Percentiles rank a stretch among this genome's conserved stretches.
Evolutionary conservation across 208 protist species (phyloP).

Genomic region (Acanthamoeba castellanii): DNA sequence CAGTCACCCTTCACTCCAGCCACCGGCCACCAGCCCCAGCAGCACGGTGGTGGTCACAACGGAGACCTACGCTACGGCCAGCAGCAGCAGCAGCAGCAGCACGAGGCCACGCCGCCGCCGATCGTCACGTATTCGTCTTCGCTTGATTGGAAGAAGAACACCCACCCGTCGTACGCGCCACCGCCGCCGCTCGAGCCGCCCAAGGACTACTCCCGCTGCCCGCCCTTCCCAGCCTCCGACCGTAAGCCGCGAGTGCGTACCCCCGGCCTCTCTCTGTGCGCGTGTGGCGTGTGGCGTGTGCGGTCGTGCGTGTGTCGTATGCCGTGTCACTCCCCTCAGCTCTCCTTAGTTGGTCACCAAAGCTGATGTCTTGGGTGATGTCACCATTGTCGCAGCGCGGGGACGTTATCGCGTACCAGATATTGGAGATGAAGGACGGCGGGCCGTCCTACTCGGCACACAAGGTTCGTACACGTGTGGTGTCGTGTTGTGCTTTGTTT

Average conservation of each 20-base stretch:
- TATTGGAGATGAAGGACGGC: constrained; percentile 12
- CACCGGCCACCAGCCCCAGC: not conserved
- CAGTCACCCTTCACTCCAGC: not conserved
- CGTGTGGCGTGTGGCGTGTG: no score
- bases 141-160: constrained; percentile 48
- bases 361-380: not conserved
- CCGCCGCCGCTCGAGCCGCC: not conserved
- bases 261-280: no score
- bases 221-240: not conserved
- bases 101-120: no score
- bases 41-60: not conserved
- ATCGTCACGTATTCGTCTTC: not conserved
- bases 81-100: no score
- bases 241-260: not conserved
- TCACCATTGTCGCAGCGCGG: not conserved
- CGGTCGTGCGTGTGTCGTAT: no score
- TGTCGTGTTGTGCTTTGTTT: not conserved
- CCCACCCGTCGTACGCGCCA: not conserved
- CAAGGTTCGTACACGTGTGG: not conserved
- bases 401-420: not conserved
- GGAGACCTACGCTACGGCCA: not conserved
- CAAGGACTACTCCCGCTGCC: not conserved
- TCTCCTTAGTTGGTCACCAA: not conserved
- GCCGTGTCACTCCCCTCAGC: not conserved
- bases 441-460: not conserved